Base-by-base conservation (phyloP, 2,329 filamentous ascomycete species). In the Penicillium oxalicum region DNA sequence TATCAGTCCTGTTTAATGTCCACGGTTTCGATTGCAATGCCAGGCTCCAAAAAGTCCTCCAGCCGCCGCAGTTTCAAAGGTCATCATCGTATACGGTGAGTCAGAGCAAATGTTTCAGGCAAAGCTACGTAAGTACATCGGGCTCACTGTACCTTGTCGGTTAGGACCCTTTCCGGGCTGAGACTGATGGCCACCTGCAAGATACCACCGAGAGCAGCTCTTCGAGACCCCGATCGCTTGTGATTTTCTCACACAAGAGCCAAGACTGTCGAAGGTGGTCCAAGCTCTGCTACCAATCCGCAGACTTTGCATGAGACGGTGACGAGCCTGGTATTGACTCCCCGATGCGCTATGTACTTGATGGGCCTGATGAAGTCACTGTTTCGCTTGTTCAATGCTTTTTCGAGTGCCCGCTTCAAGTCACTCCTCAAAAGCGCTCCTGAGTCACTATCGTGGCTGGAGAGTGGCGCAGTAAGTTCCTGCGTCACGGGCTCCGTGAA, bases 241-340 rank as follows among this genome's bases (percentile, higher is more conserved):
- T 9, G 41, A 9, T 34, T 44, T 48, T 27, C 51, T 33, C 38
- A 44, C 45, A n/a, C 42, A 49, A 13, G 29, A 47, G 43, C 47
- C 38, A 33, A 48, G 52, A 51, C 49, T 53, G 44, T 49, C 39
- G 26, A 58, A 41, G 36, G 39, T 24, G 35, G 46, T 62, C 40
- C 48, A 46, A 24, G 40, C 42, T 40, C 48, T 52, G 40, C 39
- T 36, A 49, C 52, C 38, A 39, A 44, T 34, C 35, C 41, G 39
- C 18, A 44, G 25, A 5, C 44, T 48, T 33, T 40, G 54, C 61
- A 64, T 64, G 40, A 55, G 55, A 49, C 33, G 18, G 49, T 25
- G 18, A 29, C n/a, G 25, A 39, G 25, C 42, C 35, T 24, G 5
- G 36, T 7, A 8, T 4, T 32, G 29, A 32, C 8, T 18, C 2